phyloP scores from a whole-genome alignment of 768 basidiomycete genomes.

The Boletus pseudopeckii region DNA sequence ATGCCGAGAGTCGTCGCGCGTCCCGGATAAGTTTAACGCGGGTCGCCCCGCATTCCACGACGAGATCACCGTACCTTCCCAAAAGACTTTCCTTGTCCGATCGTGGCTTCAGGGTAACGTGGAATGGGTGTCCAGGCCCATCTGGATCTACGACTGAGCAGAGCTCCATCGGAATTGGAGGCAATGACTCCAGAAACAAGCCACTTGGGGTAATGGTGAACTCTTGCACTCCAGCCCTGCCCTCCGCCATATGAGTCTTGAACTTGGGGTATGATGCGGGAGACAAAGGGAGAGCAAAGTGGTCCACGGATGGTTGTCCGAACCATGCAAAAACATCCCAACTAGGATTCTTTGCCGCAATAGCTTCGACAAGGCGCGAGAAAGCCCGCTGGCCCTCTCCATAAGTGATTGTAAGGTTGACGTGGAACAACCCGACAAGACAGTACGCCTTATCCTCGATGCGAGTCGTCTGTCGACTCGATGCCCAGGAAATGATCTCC shows the following conservation, averaged over 20 bases:
- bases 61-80: background rate
- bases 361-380: constrained; percentile 9
- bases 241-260: background rate
- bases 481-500: constrained; percentile 21
- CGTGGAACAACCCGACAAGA: constrained; percentile 17
- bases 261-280: constrained; percentile 12
- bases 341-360: background rate
- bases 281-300: constrained; percentile 12
- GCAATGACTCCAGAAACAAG: constrained; percentile 2
- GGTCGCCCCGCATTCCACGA: constrained; percentile 2
- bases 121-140: background rate
- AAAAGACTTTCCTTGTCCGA: background rate
- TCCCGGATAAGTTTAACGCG: background rate
- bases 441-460: constrained; percentile 23
- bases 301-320: constrained; percentile 7
- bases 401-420: constrained; percentile 18
- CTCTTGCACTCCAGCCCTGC: background rate
- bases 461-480: constrained; percentile 19
- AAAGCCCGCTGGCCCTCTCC: constrained; percentile 24
- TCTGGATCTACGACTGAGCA: background rate
- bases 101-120: background rate
- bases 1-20: constrained; percentile 2
- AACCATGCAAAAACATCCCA: constrained; percentile 17
- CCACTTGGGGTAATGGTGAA: background rate
- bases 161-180: constrained; percentile 1